Base-by-base conservation (phyloP, 257 asterid species). In the Solanum rostratum region DNA sequence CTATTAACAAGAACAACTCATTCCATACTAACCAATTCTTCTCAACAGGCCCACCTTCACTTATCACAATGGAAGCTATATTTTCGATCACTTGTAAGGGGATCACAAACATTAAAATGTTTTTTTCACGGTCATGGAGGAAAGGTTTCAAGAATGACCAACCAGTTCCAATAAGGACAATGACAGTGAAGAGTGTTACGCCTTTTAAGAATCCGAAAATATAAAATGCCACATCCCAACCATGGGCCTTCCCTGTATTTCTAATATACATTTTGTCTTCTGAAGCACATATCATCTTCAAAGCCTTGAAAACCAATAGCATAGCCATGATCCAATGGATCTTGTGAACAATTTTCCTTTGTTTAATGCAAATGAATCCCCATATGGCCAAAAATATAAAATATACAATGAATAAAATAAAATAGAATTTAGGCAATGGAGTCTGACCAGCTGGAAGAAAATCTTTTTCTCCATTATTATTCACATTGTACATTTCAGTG, bases 81-180 rank as follows among this genome's bases (percentile, higher is more conserved):
- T 89, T 87, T 37, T 83, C 91, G 3, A 86, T 3, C 14, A 85
- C 90, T 69, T 89, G 91, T 30, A 89, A 71, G 6, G 90, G 91
- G 50, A 89, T 86, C 39, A 87, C 88, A 20, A 87, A 69, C 89
- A 86, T 85, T 80, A 89, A 62, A 6, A 89, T 73, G 2, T 33
- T 86, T 30, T 89, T 89, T 54, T 89, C 91, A 10, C 88, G 85
- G 11, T 87, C 90, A 27, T 89, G 90, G 62, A 89, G 55, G 52
- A 33, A 89, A 0, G 90, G 91, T 76, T 87, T 89, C 84, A 89
- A 71, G 85, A 89, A 86, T 9, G 89, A 89, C 91, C 91, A 89
- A 10, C 91, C 91, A 1, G 91, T 89, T 39, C 91, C 91, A 3
- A 87, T 86, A 22, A 89, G 87, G 37, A 89, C 59, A 33, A 89